These are phyloP conservation scores for Daldinia eschscholtzii DNA, from an alignment of 2,329 filamentous ascomycete genomes.

Conservation along the genomic window DNA sequence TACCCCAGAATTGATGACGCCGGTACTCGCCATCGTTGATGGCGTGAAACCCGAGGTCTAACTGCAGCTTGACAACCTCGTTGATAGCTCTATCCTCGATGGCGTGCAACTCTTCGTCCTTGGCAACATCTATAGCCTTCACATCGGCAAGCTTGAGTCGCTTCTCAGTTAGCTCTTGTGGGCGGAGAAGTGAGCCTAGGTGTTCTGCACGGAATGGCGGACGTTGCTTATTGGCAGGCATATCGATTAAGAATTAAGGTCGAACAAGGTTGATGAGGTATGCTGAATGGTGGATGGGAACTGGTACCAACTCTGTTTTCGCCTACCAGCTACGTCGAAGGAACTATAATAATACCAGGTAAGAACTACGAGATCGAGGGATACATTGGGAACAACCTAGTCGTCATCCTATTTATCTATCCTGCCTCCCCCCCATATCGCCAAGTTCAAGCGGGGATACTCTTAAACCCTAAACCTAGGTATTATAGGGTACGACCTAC, in stretches of 20 bases:
- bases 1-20: slow-evolving; percentile 65
- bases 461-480: slow-evolving; percentile 3
- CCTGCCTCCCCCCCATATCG: slow-evolving; percentile 21
- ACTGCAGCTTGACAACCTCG: slow-evolving; percentile 76
- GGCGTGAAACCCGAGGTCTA: slow-evolving; percentile 73
- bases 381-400: slow-evolving; percentile 12
- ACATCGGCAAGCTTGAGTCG: slow-evolving; percentile 62
- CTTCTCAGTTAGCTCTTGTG: slow-evolving; percentile 71
- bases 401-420: slow-evolving; percentile 41
- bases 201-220: slow-evolving; percentile 81
- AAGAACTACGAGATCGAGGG: neutral
- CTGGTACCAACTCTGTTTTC: slow-evolving; percentile 3
- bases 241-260: slow-evolving; percentile 30
- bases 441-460: slow-evolving; percentile 35
- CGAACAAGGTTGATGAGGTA: neutral
- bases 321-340: neutral
- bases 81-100: slow-evolving; percentile 73
- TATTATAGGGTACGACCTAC: too few species aligned
- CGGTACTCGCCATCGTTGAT: slow-evolving; percentile 63
- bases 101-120: slow-evolving; percentile 60
- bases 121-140: slow-evolving; percentile 55
- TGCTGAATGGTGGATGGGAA: neutral
- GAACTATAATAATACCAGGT: slow-evolving; percentile 4
- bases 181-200: slow-evolving; percentile 78
- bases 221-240: slow-evolving; percentile 51